Evolutionary conservation across 306 rosid species (phyloP).

Genomic region (Trifolium fragiferum): DNA sequence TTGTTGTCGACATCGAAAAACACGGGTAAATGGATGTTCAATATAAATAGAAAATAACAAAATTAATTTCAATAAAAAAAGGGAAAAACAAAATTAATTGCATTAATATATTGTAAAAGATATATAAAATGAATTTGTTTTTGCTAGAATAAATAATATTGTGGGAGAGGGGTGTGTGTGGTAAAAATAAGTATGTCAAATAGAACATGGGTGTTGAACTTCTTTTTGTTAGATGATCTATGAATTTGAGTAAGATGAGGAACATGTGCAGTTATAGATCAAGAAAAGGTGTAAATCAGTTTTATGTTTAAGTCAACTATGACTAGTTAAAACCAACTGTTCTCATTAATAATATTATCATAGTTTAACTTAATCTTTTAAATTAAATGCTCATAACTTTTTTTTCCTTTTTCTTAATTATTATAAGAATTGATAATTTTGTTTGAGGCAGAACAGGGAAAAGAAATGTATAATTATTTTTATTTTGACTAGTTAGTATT

Average conservation of each 20-base stretch:
- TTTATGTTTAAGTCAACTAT: conserved; percentile 41
- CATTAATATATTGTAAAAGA: neutral
- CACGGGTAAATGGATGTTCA: no score
- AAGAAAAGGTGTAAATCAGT: conserved; percentile 21
- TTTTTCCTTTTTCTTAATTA: conserved; percentile 28
- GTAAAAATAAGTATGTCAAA: neutral
- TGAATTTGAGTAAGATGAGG: conserved; percentile 22
- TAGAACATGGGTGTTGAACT: neutral
- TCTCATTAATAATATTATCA: conserved; percentile 39
- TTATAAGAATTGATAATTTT: conserved; percentile 28
- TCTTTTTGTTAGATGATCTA: conserved; percentile 6
- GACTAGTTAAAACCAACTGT: conserved; percentile 30
- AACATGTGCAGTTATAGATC: conserved; percentile 37
- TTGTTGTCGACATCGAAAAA: no score
- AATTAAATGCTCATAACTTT: conserved; percentile 28
- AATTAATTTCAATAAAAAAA: no score
- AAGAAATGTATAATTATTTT: neutral
- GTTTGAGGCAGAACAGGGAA: conserved; percentile 23
- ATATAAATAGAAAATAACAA: no score
- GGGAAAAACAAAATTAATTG: no score
- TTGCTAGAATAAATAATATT: no score
- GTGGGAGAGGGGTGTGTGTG: neutral
- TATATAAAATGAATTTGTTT: no score
- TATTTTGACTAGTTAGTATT: no score
- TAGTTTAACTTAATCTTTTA: conserved; percentile 21